Base-by-base conservation (phyloP, 768 basidiomycete genomes). In the Mycena haematopus region DNA sequence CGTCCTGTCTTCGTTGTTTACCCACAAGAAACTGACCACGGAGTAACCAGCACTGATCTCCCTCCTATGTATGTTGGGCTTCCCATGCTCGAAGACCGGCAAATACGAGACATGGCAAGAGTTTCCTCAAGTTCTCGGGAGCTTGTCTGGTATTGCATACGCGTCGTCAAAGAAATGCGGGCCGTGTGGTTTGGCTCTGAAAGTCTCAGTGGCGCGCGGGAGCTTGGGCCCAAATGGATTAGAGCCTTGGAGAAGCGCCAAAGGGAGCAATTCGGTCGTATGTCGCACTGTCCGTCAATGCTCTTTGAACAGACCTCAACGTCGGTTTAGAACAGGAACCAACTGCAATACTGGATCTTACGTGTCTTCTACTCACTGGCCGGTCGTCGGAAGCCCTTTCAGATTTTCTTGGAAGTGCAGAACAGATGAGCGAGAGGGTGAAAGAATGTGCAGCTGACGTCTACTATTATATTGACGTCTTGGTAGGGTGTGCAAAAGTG, bases 401-500 rank as follows among this genome's bases (percentile, higher is more conserved):
- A 27, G 92, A 94, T 74, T 91, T 91, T 72, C 79, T 94, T 54
- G 86, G 89, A 14, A 91, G 90, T 62, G 84, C 84, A 21, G 91
- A 92, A 68, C 87, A 89, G 70, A 90, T 90, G 82, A 91, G 88
- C 62, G 92, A 95, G 76, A 80, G 93, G 72, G 93, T 92, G 76
- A 68, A 59, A 64, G 59, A 46, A 59, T 53, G 29, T 49, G n/a
- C 51, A 50, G 47, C 62, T 63, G 35, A 47, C 45, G 31, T 52
- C 10, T 51, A 52, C 29, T 50, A 50, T 25, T 46, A 25, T 68
- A n/a, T 69, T 75, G 58, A 76, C 44, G 46, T 65, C 38, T 35
- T 71, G 63, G 52, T 65, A 94, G 92, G 86, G 87, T 50, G 80
- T 94, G 58, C 87, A 88, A 71, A 92, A 92, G 72, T 95, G 92